phyloP scores from a whole-genome alignment of 441 rosid genomes.

The Populus hybrid region DNA sequence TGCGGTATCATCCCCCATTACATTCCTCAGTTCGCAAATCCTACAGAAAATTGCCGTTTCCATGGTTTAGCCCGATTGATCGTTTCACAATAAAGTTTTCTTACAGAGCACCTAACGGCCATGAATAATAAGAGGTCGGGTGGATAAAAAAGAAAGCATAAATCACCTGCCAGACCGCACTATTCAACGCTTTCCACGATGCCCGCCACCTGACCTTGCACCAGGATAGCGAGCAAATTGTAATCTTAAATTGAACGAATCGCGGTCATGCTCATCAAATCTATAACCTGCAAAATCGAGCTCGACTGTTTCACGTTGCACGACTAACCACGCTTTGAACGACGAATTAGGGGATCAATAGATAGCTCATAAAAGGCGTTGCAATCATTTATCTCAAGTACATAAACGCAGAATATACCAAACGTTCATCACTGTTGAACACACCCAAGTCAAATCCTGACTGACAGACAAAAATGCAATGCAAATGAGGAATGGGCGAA shows the following conservation, averaged over 20 bases:
- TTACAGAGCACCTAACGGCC: conserved; percentile 25
- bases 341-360: conserved; percentile 23
- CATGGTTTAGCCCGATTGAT: conserved; percentile 37
- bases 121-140: conserved; percentile 33
- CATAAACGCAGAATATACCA: conserved; percentile 15
- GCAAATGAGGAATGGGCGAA: neutral
- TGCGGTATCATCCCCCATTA: conserved; percentile 24
- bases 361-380: conserved; percentile 15
- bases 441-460: conserved; percentile 1
- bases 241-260: conserved; percentile 52
- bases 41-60: conserved; percentile 44
- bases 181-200: conserved; percentile 57
- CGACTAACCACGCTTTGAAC: conserved; percentile 26
- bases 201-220: conserved; percentile 70
- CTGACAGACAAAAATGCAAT: neutral
- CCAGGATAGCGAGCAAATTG: conserved; percentile 84
- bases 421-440: conserved; percentile 6
- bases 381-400: conserved; percentile 18
- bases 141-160: conserved; percentile 22
- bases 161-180: conserved; percentile 40
- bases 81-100: conserved; percentile 27
- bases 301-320: conserved; percentile 38
- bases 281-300: conserved; percentile 75
- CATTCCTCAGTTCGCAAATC: conserved; percentile 34
- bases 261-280: conserved; percentile 65